Evolutionary conservation across 805 yeast genomes (phyloP).

Genomic region (Zygotorulaspora chibaensis): DNA sequence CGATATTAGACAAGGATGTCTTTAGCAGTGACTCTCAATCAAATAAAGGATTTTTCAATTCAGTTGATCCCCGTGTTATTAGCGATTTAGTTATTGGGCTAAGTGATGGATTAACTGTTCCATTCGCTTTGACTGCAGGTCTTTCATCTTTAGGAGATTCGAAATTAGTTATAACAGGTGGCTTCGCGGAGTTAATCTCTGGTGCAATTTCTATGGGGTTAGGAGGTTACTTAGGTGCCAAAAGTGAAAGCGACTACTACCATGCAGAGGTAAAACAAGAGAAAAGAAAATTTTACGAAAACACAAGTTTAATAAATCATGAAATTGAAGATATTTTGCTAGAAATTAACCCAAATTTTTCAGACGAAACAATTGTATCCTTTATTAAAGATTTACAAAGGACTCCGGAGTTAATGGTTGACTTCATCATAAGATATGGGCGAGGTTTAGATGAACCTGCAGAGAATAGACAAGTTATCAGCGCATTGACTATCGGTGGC

Average conservation of each 20-base stretch:
- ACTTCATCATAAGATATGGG: constrained; percentile 82
- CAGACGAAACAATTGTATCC: constrained; percentile 66
- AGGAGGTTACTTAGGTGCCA: constrained; percentile 95
- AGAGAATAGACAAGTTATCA: constrained; percentile 80
- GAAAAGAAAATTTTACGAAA: constrained; percentile 60
- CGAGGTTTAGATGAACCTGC: constrained; percentile 95
- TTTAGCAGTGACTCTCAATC: constrained; percentile 1
- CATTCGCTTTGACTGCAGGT: constrained; percentile 98
- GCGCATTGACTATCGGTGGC: constrained; percentile 86
- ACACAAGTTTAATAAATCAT: constrained; percentile 61
- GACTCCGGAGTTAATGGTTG: constrained; percentile 73
- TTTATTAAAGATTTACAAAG: constrained; percentile 76
- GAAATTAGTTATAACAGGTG: constrained; percentile 92
- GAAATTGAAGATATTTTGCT: constrained; percentile 77
- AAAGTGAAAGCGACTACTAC: constrained; percentile 76
- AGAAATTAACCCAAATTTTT: constrained; percentile 54
- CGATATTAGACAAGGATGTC: constrained; percentile 3
- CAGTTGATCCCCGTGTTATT: constrained; percentile 86
- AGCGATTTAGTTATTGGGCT: constrained; percentile 90
- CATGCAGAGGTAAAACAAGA: constrained; percentile 67
- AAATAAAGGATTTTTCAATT: constrained; percentile 40
- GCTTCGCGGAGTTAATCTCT: constrained; percentile 92
- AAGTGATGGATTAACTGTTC: constrained; percentile 94
- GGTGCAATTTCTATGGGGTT: constrained; percentile 98
- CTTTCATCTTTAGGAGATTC: constrained; percentile 86